Evolutionary conservation across 2,329 filamentous ascomycete genomes (phyloP).

Genomic region (Ceratocystis lukuohia): DNA sequence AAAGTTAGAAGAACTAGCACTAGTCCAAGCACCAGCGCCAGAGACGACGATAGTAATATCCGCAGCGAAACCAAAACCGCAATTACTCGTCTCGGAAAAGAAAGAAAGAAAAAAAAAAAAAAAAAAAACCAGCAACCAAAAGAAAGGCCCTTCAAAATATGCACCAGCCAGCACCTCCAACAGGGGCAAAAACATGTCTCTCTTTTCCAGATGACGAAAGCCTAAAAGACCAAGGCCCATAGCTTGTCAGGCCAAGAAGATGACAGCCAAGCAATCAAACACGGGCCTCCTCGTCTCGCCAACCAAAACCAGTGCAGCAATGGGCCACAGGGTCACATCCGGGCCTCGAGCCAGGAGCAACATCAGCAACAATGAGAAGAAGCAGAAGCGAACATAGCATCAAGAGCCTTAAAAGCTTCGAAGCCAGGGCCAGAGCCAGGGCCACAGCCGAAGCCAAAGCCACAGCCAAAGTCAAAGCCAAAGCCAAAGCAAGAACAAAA

Average conservation of each 20-base stretch:
- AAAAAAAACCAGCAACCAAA: too few relatives aligned
- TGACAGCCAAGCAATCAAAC: conserved; percentile 12
- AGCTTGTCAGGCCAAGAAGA: conserved; percentile 10
- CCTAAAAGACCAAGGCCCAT: conserved; percentile 1
- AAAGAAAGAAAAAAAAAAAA: too few relatives aligned
- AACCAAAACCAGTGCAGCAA: conserved; percentile 13
- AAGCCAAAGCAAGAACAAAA: not conserved
- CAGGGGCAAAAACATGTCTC: conserved; percentile 10
- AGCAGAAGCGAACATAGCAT: not conserved
- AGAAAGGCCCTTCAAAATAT: not conserved
- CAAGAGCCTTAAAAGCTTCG: not conserved
- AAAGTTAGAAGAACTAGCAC: not conserved
- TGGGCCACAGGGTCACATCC: conserved; percentile 11
- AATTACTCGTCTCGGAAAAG: not conserved
- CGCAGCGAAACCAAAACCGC: not conserved
- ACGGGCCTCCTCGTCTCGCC: conserved; percentile 18
- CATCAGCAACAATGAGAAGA: not conserved
- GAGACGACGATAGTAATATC: not conserved
- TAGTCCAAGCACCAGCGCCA: not conserved
- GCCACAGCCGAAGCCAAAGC: conserved; percentile 3
- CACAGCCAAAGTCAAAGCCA: conserved; percentile 11
- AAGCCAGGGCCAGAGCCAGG: conserved; percentile 5
- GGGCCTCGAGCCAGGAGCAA: conserved; percentile 15
- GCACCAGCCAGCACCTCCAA: not conserved
- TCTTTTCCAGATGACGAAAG: conserved; percentile 5